Conservation (phyloP, 345 rosid genomes). For the Limnanthes douglasii region DNA sequence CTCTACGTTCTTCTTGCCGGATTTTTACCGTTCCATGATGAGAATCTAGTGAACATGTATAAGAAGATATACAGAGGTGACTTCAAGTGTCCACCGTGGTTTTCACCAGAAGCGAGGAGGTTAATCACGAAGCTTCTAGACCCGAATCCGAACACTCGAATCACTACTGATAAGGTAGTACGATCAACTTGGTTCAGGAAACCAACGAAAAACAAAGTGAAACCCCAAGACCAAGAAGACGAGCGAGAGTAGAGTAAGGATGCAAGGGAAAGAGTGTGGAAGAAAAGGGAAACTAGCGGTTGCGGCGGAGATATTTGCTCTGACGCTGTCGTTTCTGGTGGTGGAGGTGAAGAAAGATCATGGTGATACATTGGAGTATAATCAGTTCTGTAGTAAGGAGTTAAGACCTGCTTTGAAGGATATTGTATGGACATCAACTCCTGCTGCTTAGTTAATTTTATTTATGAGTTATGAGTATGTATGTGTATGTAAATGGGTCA, state of each 20-base stretch:
- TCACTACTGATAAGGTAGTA: slow-evolving; percentile 38
- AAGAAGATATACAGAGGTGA: slow-evolving; percentile 75
- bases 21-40: slow-evolving; percentile 75
- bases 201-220: slow-evolving; percentile 17
- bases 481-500: too few relatives aligned
- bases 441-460: too few relatives aligned
- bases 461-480: too few relatives aligned
- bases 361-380: slow-evolving; percentile 82
- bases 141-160: slow-evolving; percentile 57
- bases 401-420: slow-evolving; percentile 87
- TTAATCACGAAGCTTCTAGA: slow-evolving; percentile 73
- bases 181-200: slow-evolving; percentile 75
- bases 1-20: slow-evolving; percentile 83
- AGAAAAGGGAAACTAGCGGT: slow-evolving; percentile 76
- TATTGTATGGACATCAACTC: slow-evolving; percentile 59
- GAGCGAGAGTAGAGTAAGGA: slow-evolving; percentile 56
- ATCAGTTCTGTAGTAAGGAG: slow-evolving; percentile 73
- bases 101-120: slow-evolving; percentile 65
- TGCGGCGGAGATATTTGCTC: slow-evolving; percentile 62
- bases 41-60: slow-evolving; percentile 68
- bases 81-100: slow-evolving; percentile 87
- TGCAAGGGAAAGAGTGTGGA: slow-evolving; percentile 67
- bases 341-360: slow-evolving; percentile 89
- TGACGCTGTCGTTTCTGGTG: slow-evolving; percentile 57
- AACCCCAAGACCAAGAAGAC: too few relatives aligned